These are phyloP conservation scores for Cladosporium sphaerospermum DNA, from an alignment of 2,329 filamentous ascomycete species.

Conservation along the genomic window DNA sequence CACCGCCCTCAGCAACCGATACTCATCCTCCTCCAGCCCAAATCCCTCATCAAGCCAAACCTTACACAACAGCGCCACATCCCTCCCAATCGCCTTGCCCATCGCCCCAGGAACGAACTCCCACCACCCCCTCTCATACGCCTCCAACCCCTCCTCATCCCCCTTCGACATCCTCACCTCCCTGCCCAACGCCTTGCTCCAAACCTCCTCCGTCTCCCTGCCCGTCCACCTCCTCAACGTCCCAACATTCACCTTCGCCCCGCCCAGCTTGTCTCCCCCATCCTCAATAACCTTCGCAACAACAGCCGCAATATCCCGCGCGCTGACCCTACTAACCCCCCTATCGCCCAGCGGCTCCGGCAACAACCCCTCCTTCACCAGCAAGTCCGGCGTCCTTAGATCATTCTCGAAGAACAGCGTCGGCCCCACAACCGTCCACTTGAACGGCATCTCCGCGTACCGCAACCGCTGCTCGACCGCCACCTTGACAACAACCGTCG, in stretches of 20 bases:
- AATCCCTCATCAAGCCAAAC: constrained; percentile 1
- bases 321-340: constrained; percentile 7
- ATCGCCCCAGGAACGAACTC: not conserved
- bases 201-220: not conserved
- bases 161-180: not conserved
- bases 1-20: constrained; percentile 1
- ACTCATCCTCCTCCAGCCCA: constrained; percentile 2
- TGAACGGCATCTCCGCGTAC: not conserved
- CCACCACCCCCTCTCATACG: not conserved
- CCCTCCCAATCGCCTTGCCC: constrained; percentile 1
- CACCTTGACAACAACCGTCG: constrained; percentile 1
- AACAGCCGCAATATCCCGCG: not conserved
- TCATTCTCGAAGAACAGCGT: constrained; percentile 10
- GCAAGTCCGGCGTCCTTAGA: not conserved
- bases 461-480: constrained; percentile 1
- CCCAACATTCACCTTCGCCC: constrained; percentile 5
- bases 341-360: constrained; percentile 14
- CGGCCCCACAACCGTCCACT: constrained; percentile 6
- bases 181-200: not conserved
- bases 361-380: constrained; percentile 11
- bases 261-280: not conserved
- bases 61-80: not conserved
- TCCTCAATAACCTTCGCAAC: constrained; percentile 1
- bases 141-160: constrained; percentile 1
- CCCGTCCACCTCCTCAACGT: constrained; percentile 1